phyloP scores from a whole-genome alignment of 2,329 filamentous ascomycete genomes.

The Fusarium mangiferae region DNA sequence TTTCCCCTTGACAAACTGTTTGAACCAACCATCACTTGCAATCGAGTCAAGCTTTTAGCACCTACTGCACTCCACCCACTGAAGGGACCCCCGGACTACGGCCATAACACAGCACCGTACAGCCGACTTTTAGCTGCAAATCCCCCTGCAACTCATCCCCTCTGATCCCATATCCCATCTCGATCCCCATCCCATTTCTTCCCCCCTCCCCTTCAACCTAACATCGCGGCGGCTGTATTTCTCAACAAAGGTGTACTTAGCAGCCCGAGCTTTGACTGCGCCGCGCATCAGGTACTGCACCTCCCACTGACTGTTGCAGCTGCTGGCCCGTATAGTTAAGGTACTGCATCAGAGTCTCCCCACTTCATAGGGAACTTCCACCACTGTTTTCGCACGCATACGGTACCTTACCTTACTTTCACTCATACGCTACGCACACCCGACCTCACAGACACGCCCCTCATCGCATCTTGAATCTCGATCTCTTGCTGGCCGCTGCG shows the following conservation, averaged over 20 bases:
- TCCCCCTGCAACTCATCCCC: conserved; percentile 33
- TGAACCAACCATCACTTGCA: neutral
- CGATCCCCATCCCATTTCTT: conserved; percentile 36
- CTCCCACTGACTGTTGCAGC: neutral
- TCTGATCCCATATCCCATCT: conserved; percentile 38
- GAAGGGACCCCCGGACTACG: neutral
- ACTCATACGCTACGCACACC: conserved; percentile 30
- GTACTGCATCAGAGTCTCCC: conserved; percentile 12
- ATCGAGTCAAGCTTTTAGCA: conserved; percentile 19
- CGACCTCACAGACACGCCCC: conserved; percentile 30
- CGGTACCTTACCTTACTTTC: conserved; percentile 4
- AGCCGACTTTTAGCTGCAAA: conserved; percentile 33
- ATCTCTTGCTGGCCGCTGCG: conserved; percentile 41
- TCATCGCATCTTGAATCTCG: conserved; percentile 46
- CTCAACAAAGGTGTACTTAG: conserved; percentile 26
- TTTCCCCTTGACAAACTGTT: neutral
- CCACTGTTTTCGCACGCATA: conserved; percentile 25
- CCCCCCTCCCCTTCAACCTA: conserved; percentile 24
- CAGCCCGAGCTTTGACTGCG: conserved; percentile 25
- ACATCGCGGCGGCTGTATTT: conserved; percentile 24
- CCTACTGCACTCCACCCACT: conserved; percentile 4
- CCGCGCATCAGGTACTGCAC: conserved; percentile 19
- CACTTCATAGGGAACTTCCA: conserved; percentile 25
- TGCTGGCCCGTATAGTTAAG: neutral
- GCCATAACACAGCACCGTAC: conserved; percentile 11